These are phyloP conservation scores for Cladosporium halotolerans DNA, from an alignment of 2,329 filamentous ascomycete species.

Conservation along the genomic window DNA sequence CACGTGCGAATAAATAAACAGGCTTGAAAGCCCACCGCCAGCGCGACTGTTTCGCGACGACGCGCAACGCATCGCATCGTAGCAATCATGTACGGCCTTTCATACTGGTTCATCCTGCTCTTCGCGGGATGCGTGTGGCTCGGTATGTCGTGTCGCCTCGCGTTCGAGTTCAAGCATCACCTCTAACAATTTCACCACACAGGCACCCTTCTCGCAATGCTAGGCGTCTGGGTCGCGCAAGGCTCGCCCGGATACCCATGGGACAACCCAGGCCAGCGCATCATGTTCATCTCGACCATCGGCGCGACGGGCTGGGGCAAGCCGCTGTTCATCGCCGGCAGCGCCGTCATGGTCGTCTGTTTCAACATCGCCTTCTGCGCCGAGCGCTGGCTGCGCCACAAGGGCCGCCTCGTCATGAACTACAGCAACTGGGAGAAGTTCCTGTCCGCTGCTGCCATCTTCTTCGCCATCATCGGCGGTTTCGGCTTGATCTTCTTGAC, in stretches of 20 bases:
- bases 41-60: not conserved
- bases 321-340: conserved; percentile 71
- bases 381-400: conserved; percentile 81
- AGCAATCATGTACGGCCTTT: conserved; percentile 35
- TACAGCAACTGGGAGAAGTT: conserved; percentile 57
- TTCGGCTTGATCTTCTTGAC: conserved; percentile 73
- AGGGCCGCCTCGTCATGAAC: conserved; percentile 71
- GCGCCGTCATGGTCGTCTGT: conserved; percentile 64
- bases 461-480: conserved; percentile 68
- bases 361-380: conserved; percentile 74
- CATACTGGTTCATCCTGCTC: conserved; percentile 60
- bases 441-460: conserved; percentile 55
- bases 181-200: conserved; percentile 9
- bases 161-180: not conserved
- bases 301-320: conserved; percentile 56
- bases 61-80: not conserved
- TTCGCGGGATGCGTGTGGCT: conserved; percentile 60
- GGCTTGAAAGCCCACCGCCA: not conserved
- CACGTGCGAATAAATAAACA: conserved; percentile 2
- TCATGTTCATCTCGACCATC: conserved; percentile 53
- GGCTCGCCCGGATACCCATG: conserved; percentile 53
- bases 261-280: conserved; percentile 52
- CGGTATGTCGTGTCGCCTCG: conserved; percentile 21
- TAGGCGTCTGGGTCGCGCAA: conserved; percentile 62
- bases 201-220: conserved; percentile 62